Evolutionary conservation across 2,329 filamentous ascomycete species (phyloP).

Genomic region (Scedosporium apiospermum): DNA sequence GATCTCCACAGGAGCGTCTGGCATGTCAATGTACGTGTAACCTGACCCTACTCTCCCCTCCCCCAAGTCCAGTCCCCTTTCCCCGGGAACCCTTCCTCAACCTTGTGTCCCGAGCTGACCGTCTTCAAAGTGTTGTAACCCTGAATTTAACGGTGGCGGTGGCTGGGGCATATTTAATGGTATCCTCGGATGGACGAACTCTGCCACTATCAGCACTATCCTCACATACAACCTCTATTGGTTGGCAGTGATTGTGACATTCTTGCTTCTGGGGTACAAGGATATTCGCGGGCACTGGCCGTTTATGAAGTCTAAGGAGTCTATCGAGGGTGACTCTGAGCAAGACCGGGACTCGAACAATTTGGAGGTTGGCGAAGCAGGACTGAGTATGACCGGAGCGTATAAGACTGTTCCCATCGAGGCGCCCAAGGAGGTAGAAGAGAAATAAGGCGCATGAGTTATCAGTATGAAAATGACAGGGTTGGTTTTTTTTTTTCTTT

Average conservation of each 20-base stretch:
- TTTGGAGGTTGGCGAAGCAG: not conserved
- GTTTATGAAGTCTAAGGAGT: not conserved
- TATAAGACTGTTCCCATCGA: not conserved
- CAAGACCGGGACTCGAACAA: not conserved
- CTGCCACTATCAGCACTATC: conserved; percentile 69
- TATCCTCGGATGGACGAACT: conserved; percentile 63
- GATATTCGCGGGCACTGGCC: conserved; percentile 26
- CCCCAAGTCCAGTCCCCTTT: not conserved
- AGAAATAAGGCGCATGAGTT: too few species aligned
- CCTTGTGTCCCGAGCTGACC: conserved; percentile 16
- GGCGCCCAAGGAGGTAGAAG: not conserved
- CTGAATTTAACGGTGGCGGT: conserved; percentile 52
- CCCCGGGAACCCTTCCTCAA: conserved; percentile 13
- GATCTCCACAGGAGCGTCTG: conserved; percentile 68
- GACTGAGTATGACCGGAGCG: not conserved
- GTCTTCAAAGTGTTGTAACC: conserved; percentile 52
- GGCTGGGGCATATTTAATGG: conserved; percentile 69
- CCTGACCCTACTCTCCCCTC: not conserved
- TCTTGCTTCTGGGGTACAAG: conserved; percentile 51
- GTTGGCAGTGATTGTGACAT: conserved; percentile 55
- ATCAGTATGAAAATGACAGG: too few species aligned
- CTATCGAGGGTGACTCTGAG: not conserved
- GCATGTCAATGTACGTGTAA: conserved; percentile 60
- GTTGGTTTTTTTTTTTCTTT: too few species aligned
- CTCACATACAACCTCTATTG: conserved; percentile 76